Percentiles rank a stretch among this genome's conserved stretches.
Evolutionary conservation across 306 rosid species (phyloP).

Genomic region (Begonia masoniana): DNA sequence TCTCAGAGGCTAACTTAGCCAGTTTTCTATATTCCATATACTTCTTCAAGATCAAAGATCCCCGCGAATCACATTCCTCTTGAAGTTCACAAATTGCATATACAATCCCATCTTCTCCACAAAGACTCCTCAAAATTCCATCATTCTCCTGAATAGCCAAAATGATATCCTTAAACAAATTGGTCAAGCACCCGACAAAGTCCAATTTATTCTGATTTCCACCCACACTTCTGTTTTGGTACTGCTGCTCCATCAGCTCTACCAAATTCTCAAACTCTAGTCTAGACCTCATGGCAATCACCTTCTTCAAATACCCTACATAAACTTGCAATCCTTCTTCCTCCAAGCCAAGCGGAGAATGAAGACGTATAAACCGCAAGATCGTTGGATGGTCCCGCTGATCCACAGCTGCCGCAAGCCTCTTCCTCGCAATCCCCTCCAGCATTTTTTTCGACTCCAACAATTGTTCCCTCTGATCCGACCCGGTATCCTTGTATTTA

Average conservation of each 20-base stretch:
- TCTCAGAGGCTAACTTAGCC: slow-evolving; percentile 60
- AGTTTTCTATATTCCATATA: slow-evolving; percentile 83
- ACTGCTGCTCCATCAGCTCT: slow-evolving; percentile 50
- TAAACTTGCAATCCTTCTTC: slow-evolving; percentile 87
- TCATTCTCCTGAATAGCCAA: slow-evolving; percentile 78
- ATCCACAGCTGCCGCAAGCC: slow-evolving; percentile 60
- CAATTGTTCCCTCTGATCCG: slow-evolving; percentile 68
- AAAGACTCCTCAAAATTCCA: slow-evolving; percentile 63
- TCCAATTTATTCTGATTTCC: slow-evolving; percentile 24
- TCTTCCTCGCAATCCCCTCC: slow-evolving; percentile 67
- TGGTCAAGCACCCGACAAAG: slow-evolving; percentile 71
- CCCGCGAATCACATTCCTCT: slow-evolving; percentile 86
- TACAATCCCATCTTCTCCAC: slow-evolving; percentile 93
- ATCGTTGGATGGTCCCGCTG: slow-evolving; percentile 58
- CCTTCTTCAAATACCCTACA: slow-evolving; percentile 83
- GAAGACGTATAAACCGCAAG: slow-evolving; percentile 41
- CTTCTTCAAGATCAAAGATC: slow-evolving; percentile 74
- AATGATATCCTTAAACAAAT: slow-evolving; percentile 80
- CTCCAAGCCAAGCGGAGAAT: slow-evolving; percentile 65
- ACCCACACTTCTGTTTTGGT: slow-evolving; percentile 13
- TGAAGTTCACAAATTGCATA: slow-evolving; percentile 94
- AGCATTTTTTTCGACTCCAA: slow-evolving; percentile 47
- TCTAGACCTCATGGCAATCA: slow-evolving; percentile 79
- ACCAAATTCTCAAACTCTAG: slow-evolving; percentile 66
- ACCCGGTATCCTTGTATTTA: slow-evolving; percentile 52